Evolutionary conservation across 805 yeast genomes (phyloP), one percentile per base, ranked within the genome.

Genomic region (Sugiyamaella marilandica): DNA sequence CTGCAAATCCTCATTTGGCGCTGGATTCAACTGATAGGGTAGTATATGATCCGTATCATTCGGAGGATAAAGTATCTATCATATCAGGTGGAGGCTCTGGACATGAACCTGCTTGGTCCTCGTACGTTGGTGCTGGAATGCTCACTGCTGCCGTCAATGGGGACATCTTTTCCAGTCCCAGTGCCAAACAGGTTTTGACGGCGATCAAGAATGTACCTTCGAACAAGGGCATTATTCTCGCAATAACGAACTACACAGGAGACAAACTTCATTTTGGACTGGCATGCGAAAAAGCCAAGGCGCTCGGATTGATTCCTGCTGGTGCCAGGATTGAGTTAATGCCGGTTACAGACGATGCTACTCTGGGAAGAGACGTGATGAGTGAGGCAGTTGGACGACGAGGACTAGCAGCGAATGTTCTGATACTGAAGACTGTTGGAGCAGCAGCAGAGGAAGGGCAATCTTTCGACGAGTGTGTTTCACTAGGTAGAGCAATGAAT

Each of bases 21-120:
- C 29, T 48, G 10, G 45, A 37, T 26, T 14, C 35, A n/a, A 11
- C 46, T n/a, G 44, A 48, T 33, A 36, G 39, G 14, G 46, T 48
- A 10, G 21, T 48, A 7, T 48, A 26, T 21, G 33, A 48, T 29
- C 51, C 51, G 14, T 37, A 26, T 14, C 51, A 48, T 13, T 19
- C 24, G 24, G 24, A 2, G 9, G 21, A 36, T 29, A 70, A 50
- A 62, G 85, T 90, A 43, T 79, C 87, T 3, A 62, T 91, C 47
- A 72, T 91, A 26, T 83, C 96, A 32, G 97, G 97, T 54, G 98
- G 98, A 51, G 97, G 97, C 24, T 82, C 91, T 10, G 98, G 98
- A 45, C 98, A 91, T 65, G 98, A 91, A 69, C 97, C 97, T 26
- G 76, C 90, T 4, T 97, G 91, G 64, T 90, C 88, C 8, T 97